Evolutionary conservation across 108 stramenopile species (phyloP), one percentile per base, ranked within the genome.

Genomic region (Skeletonema grethae): DNA sequence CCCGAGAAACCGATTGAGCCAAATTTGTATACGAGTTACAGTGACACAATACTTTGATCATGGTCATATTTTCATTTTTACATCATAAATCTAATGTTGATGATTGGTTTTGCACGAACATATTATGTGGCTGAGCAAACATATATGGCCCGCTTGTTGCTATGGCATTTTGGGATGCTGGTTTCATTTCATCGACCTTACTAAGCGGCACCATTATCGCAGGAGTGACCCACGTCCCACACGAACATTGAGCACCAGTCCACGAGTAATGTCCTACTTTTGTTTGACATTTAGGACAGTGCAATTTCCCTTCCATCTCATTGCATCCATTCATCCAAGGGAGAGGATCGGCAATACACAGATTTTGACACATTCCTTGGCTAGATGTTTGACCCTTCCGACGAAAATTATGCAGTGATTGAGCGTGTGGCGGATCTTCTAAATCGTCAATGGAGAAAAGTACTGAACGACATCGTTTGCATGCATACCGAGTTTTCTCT

Each of bases 141-240:
- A 53, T 8, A 18, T 18, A 18, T 48, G 46, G 18, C 5, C 18
- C 46, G 46, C 46, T 38, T 38, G 36, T 1, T 16, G 18, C 46
- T 20, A 18, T 18, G n/a, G 8, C 22, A 7, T 20, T 53, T 53
- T 53, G 50, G 22, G 50, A 57, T 9, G 60, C 45, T 12, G 73
- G 73, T 46, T 38, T 70, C 53, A 82, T 70, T 41, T 78, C 79
- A 67, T 95, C 94, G 3, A 95, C 80, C 60, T 88, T 92, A 70
- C 88, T 86, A 7, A 63, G 31, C 2, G 89, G 91, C 2, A 95
- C 72, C 72, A 91, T 84, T 46, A 95, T 91, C 15, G 94, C 91
- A 22, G 94, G 94, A 11, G 87, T 86, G 0, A 95, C 90, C 94
- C 94, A 95, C 57, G 91, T 90, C 29, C 94, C 88, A 66, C 88